Conservation (phyloP, 2,329 filamentous ascomycete species). For the Magnaporthiopsis incrustans region DNA sequence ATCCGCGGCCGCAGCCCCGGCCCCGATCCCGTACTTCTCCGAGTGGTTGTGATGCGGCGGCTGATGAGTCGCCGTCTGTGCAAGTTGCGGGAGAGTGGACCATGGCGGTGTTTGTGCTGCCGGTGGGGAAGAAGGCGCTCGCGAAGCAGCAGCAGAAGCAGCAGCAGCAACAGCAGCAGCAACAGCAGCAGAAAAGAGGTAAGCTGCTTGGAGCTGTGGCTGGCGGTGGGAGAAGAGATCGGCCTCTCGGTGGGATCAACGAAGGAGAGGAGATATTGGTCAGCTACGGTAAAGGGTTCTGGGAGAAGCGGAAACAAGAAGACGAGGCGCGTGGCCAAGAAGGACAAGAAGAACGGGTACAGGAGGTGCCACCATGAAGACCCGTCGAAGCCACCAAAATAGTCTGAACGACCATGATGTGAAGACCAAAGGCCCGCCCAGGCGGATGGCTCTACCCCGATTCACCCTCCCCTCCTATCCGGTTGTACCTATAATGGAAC, state of each 20-base stretch:
- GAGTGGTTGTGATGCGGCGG: not conserved
- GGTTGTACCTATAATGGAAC: too few relatives aligned
- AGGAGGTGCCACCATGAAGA: not conserved
- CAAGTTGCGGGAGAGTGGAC: conserved; percentile 32
- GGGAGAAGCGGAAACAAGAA: conserved; percentile 40
- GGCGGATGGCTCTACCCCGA: too few relatives aligned
- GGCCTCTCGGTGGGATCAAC: conserved; percentile 27
- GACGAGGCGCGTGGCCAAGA: conserved; percentile 9
- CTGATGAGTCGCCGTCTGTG: not conserved
- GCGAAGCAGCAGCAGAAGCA: conserved; percentile 13
- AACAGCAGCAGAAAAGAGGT: not conserved
- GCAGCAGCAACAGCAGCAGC: not conserved
- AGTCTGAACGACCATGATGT: not conserved
- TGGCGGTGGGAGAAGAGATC: not conserved
- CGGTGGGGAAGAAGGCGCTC: conserved; percentile 28
- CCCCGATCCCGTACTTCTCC: not conserved
- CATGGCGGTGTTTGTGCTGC: conserved; percentile 51
- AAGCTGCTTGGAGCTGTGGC: not conserved
- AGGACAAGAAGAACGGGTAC: not conserved
- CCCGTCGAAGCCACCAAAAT: not conserved
- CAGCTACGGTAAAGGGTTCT: conserved; percentile 62
- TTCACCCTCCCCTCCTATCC: too few relatives aligned
- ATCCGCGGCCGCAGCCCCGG: conserved; percentile 27
- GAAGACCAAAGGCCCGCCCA: not conserved
- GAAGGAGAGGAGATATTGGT: conserved; percentile 59